Conservation (phyloP, 2,329 filamentous ascomycete genomes). For the Fusarium sp. region DNA sequence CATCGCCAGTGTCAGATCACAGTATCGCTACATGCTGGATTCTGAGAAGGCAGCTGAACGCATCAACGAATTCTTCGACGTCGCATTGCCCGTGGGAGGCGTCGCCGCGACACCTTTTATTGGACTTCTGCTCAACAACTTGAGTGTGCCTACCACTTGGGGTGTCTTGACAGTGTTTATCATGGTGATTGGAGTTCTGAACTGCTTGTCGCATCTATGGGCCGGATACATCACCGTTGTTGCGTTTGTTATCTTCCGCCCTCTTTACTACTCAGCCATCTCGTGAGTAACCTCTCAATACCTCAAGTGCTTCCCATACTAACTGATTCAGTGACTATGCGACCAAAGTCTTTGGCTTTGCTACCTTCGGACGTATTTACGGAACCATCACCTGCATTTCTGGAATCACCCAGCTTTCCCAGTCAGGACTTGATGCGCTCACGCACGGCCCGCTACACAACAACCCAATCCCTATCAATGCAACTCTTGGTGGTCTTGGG, state of each 20-base stretch:
- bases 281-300: conserved; percentile 57
- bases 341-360: conserved; percentile 84
- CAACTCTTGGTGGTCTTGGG: conserved; percentile 7
- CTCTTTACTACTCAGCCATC: conserved; percentile 81
- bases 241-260: conserved; percentile 78
- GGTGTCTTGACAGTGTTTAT: conserved; percentile 69
- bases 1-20: conserved; percentile 76
- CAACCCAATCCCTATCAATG: conserved; percentile 28
- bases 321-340: conserved; percentile 69
- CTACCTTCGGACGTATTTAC: conserved; percentile 85
- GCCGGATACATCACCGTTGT: conserved; percentile 75
- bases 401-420: conserved; percentile 77
- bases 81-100: conserved; percentile 74
- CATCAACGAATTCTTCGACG: conserved; percentile 60
- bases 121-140: conserved; percentile 74
- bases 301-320: fast-evolving
- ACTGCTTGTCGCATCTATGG: conserved; percentile 72
- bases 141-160: conserved; percentile 72
- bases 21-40: conserved; percentile 77
- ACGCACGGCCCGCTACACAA: conserved; percentile 57
- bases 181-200: conserved; percentile 70
- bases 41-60: conserved; percentile 56
- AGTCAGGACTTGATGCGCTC: conserved; percentile 76
- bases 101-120: conserved; percentile 79
- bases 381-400: conserved; percentile 80